Base-by-base conservation (phyloP, 768 basidiomycete species). In the Basidioascus undulatus region DNA sequence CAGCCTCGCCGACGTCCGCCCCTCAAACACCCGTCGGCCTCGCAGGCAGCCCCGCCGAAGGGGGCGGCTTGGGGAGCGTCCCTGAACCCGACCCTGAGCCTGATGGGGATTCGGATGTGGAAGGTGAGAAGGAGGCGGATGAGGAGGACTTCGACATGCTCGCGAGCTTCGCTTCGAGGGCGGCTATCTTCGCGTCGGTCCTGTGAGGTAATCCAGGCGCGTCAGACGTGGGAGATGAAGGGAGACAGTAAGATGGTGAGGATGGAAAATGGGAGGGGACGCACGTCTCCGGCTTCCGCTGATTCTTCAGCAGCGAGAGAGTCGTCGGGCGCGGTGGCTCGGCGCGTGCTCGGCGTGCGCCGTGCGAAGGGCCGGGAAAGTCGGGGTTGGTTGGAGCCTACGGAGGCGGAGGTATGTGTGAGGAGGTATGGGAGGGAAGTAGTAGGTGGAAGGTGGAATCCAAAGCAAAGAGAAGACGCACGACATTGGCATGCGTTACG, bases 401-500 rank as follows among this genome's bases (percentile, higher is more conserved):
- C 39, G 18, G 31, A 32, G 27, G 43, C 40, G 21, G 24, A 44
- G 35, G 25, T 41, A 24, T 5, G 40, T 20, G 34, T 35, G 38
- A 13, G 4, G n/a, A 13, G n/a, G n/a, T n/a, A n/a, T n/a, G 1
- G 41, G 10, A 2, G 16, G 6, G 15, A 18, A 21, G 36, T 26
- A 12, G 6, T 6, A 16, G 4, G 30, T 26, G 13, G 10, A 33
- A 31, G 13, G 11, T 20, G 31, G 27, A n/a, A 28, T 6, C 26
- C 7, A n/a, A 35, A 21, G 11, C 35, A n/a, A n/a, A n/a, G n/a
- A n/a, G n/a, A n/a, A 4, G 8, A 35, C 53, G 42, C 40, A 64
- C 86, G 55, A 89, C 81, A 43, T 86, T 76, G 1, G 89, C 89
- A 55, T 72, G 74, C 1, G 86, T 89, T n/a, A 96, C 83, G 15